Conservation (phyloP, 257 asterid species). For the Euphrasia confusa region DNA sequence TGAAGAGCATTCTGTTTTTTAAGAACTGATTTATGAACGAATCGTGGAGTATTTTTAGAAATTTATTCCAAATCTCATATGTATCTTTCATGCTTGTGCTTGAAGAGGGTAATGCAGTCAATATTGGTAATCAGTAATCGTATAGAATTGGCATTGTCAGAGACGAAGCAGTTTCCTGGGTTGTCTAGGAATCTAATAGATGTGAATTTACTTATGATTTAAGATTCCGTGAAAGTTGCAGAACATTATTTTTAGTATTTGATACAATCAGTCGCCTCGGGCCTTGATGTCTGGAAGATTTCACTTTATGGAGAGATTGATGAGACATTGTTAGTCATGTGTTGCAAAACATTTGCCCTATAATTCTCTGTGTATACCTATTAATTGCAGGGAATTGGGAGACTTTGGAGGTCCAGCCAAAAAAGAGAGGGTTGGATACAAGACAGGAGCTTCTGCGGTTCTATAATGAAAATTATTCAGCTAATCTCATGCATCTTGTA, state of each 20-base stretch:
- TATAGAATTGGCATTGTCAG: too few species aligned
- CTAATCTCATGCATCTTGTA: conserved; percentile 94
- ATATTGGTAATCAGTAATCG: too few species aligned
- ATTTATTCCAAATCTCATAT: too few species aligned
- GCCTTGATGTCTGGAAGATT: conserved; percentile 16
- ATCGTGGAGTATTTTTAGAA: too few species aligned
- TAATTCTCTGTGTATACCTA: conserved; percentile 2
- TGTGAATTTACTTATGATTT: too few species aligned
- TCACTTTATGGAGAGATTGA: not conserved
- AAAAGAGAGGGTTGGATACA: conserved; percentile 78
- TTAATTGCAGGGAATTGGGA: conserved; percentile 78
- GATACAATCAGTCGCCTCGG: conserved; percentile 4
- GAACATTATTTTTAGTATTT: not conserved
- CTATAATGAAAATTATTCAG: conserved; percentile 77
- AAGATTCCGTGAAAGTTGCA: too few species aligned
- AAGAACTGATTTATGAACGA: too few species aligned
- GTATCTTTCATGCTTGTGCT: too few species aligned
- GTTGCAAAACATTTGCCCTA: not conserved
- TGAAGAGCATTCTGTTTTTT: too few species aligned
- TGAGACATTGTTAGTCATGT: not conserved
- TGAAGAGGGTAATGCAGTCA: too few species aligned
- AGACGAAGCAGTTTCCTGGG: too few species aligned
- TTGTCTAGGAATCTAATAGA: too few species aligned
- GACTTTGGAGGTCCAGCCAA: conserved; percentile 85
- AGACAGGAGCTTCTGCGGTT: conserved; percentile 81